These are phyloP conservation scores for Camelina hispida DNA, from an alignment of 345 rosid genomes.

Conservation along the genomic window DNA sequence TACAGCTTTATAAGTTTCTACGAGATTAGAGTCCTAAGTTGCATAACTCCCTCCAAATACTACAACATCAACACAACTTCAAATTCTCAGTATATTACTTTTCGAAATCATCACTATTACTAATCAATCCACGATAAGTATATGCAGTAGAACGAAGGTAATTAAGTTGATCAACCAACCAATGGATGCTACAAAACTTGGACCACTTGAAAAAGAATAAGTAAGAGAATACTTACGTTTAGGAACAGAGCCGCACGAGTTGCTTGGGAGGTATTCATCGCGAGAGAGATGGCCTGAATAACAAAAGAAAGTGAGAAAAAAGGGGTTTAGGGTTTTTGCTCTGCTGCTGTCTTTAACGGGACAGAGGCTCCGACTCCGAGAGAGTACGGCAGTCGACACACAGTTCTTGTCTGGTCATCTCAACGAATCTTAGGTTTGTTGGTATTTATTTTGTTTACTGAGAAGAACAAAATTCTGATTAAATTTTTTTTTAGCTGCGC, in stretches of 20 bases:
- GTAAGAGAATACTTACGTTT: slow-evolving; percentile 37
- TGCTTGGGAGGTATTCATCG: slow-evolving; percentile 41
- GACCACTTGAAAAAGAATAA: slow-evolving; percentile 6
- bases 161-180: neutral
- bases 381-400: slow-evolving; percentile 26
- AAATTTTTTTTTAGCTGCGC: neutral
- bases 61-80: slow-evolving; percentile 6
- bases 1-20: neutral
- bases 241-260: slow-evolving; percentile 43
- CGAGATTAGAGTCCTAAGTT: neutral
- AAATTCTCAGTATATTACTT: neutral
- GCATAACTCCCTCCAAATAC: neutral
- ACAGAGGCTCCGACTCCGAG: slow-evolving; percentile 38
- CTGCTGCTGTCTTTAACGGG: slow-evolving; percentile 28
- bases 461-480: neutral
- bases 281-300: slow-evolving; percentile 7
- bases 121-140: neutral
- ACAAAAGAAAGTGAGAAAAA: neutral
- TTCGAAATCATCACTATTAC: neutral
- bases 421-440: slow-evolving; percentile 29
- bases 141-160: neutral
- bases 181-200: slow-evolving; percentile 5
- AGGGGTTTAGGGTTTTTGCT: slow-evolving; percentile 30
- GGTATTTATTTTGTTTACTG: neutral
- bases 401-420: slow-evolving; percentile 20